phyloP scores from a whole-genome alignment of 2,329 filamentous ascomycete species.

The Leptoxyphium fumago region DNA sequence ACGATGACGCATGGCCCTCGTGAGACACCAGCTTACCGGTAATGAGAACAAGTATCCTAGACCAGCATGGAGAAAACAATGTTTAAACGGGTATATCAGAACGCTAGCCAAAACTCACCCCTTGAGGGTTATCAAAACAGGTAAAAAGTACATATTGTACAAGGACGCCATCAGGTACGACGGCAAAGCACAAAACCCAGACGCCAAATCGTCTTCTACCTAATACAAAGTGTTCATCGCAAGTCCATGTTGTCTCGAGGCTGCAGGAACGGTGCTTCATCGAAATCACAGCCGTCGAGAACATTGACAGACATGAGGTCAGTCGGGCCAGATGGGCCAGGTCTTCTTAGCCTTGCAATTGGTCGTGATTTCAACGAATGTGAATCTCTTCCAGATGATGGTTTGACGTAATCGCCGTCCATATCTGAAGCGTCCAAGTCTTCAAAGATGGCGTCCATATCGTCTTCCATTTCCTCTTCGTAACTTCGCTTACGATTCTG shows the following conservation, averaged over 20 bases:
- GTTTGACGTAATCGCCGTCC: background rate
- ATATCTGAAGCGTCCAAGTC: conserved; percentile 7
- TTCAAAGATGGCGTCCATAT: conserved; percentile 21
- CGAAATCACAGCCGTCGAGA: conserved; percentile 43
- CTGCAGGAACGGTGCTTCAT: conserved; percentile 48
- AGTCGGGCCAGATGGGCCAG: conserved; percentile 20
- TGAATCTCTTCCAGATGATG: background rate
- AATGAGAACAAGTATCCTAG: too few species aligned
- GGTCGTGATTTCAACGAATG: conserved; percentile 1
- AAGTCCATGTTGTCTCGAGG: conserved; percentile 15
- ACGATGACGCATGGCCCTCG: too few species aligned
- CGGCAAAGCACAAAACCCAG: too few species aligned
- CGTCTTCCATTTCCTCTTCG: conserved; percentile 22
- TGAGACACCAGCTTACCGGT: too few species aligned
- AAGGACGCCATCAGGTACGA: too few species aligned
- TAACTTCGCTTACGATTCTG: conserved; percentile 18
- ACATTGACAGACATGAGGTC: conserved; percentile 22
- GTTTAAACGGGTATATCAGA: too few species aligned
- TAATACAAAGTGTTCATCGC: background rate
- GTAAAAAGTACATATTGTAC: too few species aligned
- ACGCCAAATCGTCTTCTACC: too few species aligned
- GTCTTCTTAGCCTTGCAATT: conserved; percentile 17
- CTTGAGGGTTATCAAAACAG: too few species aligned
- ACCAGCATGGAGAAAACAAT: too few species aligned
- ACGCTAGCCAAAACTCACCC: too few species aligned